Evolutionary conservation across 305 asterid species (phyloP), one percentile per base, ranked within the genome.

Genomic region (Solanum hybrid): DNA sequence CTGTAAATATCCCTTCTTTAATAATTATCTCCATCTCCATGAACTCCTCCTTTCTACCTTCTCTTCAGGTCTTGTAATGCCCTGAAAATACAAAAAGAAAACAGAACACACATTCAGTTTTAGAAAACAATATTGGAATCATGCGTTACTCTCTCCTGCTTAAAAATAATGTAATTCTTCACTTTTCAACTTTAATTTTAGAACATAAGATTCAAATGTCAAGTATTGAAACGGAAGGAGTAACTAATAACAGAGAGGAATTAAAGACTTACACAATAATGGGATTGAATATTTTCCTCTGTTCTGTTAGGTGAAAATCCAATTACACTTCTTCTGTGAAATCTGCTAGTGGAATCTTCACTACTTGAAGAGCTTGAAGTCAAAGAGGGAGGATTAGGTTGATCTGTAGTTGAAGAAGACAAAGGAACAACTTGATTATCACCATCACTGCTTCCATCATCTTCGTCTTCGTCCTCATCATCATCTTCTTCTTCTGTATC

Each of bases 351-450:
- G 15, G 94, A 92, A 26, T 90, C 95, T 86, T 90, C 94, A 29
- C 93, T 92, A 82, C 90, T 77, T 10, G 95, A 92, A 71, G 94
- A 93, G n/a, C 92, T 87, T 6, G 95, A 91, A 26, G 90, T 71
- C 26, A 45, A 19, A 45, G 94, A 64, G 4, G 93, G 92, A 38
- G 93, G 91, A 51, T 73, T 87, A 79, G 93, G 78, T n/a, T 86
- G 88, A 51, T 84, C 87, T 17, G 82, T 38, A 72, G 84, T 87
- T 13, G 91, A 32, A 27, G 89, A 78, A 64, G 89, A 90, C 60
- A 94, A 85, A 71, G 97, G 98, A 88, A 95, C 96, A 45, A 95
- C 96, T 91, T 94, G 97, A 87, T 92, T 93, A 51, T 95, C 96
- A 13, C 89, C 90, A 82, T 93, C 91, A 92, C 5, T 88, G 91